Evolutionary conservation across 2,329 filamentous ascomycete species (phyloP).

Genomic region (Hypoxylon sp.): DNA sequence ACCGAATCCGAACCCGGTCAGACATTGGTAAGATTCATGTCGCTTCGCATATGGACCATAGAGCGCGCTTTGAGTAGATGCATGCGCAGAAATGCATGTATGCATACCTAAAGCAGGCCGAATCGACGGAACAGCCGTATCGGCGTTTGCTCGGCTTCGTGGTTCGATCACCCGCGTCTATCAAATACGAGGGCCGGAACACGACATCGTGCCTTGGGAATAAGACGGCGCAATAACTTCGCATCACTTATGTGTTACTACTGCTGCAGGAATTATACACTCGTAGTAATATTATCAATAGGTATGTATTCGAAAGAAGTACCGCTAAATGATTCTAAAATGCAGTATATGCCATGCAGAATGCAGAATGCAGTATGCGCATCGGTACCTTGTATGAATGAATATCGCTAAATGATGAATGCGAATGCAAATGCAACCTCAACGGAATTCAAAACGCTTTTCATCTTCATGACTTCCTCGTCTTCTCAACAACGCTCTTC

Average conservation of each 20-base stretch:
- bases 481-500: conserved; percentile 53
- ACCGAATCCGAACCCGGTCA: not conserved
- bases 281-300: not conserved
- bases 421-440: not conserved
- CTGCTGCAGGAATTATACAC: not conserved
- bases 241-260: not conserved
- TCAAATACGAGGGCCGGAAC: not conserved
- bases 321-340: not conserved
- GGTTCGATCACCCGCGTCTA: not conserved
- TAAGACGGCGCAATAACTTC: not conserved
- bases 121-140: not conserved
- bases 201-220: not conserved
- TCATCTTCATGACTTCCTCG: conserved; percentile 27
- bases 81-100: not conserved
- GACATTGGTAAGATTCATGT: not conserved
- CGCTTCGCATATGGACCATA: not conserved
- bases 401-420: not conserved
- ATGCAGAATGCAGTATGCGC: not conserved
- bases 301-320: not conserved
- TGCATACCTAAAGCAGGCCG: not conserved
- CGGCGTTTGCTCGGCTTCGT: not conserved
- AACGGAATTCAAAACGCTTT: not conserved
- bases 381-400: not conserved
- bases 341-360: not conserved
- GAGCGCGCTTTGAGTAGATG: not conserved